A percentile compares a stretch with the other conserved stretches of the same genome.
Conservation (phyloP, 108 stramenopile genomes). For the Cyclotella atomus region DNA sequence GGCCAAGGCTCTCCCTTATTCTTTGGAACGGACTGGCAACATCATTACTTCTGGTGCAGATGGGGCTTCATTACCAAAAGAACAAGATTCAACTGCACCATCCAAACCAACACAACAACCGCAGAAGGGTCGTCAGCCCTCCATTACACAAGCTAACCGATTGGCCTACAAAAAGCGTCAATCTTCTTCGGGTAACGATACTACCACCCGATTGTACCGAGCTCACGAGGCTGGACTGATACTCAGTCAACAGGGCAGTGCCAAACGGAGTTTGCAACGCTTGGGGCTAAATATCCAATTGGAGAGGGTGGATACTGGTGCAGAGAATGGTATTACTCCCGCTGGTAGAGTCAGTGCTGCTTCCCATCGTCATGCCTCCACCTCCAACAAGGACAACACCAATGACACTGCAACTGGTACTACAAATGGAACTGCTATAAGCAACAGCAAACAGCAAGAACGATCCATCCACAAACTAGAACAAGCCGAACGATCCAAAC, state of each 20-base stretch:
- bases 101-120: background rate
- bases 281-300: slow-evolving; percentile 36
- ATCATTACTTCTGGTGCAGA: too few species aligned
- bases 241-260: slow-evolving; percentile 33
- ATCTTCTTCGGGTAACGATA: slow-evolving; percentile 22
- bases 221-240: slow-evolving; percentile 53
- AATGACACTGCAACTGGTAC: too few species aligned
- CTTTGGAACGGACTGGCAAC: background rate
- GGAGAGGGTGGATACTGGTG: too few species aligned
- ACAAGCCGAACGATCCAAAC: slow-evolving; percentile 25
- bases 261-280: slow-evolving; percentile 29
- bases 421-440: too few species aligned
- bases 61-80: too few species aligned
- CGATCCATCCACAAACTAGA: slow-evolving; percentile 34
- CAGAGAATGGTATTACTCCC: too few species aligned
- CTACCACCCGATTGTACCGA: slow-evolving; percentile 32
- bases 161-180: slow-evolving; percentile 31
- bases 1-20: background rate
- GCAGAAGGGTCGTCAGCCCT: background rate
- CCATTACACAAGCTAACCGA: slow-evolving; percentile 16
- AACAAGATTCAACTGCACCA: background rate
- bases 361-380: slow-evolving; percentile 10
- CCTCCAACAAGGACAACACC: too few species aligned
- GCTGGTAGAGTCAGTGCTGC: slow-evolving; percentile 10
- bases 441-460: slow-evolving; percentile 49